These are phyloP conservation scores for Xylaria hypoxylon DNA, from an alignment of 2,329 filamentous ascomycete species.

Conservation along the genomic window DNA sequence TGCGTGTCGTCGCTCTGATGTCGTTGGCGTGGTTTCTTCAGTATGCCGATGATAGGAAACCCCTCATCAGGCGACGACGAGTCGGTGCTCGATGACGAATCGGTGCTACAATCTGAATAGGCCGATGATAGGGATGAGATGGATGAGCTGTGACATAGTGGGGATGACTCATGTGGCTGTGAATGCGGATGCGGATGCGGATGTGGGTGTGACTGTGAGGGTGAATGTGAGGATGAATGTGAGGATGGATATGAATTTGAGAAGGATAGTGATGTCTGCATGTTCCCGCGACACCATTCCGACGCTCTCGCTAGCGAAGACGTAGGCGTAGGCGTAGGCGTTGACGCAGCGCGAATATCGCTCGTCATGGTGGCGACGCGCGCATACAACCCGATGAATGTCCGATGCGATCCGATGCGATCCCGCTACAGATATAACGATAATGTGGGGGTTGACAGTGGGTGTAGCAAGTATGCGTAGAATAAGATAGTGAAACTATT, in stretches of 20 bases:
- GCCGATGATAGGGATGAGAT: constrained; percentile 23
- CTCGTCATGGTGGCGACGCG: background rate
- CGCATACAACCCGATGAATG: no score
- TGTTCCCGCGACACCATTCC: constrained; percentile 6
- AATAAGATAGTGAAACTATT: no score
- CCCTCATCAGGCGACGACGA: constrained; percentile 7
- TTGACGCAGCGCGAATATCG: background rate
- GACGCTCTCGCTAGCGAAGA: no score
- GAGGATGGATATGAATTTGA: background rate
- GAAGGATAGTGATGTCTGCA: background rate
- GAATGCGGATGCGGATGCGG: background rate
- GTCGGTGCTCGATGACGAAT: constrained; percentile 11
- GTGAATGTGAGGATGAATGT: background rate
- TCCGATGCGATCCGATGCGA: no score
- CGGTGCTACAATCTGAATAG: constrained; percentile 17
- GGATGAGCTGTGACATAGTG: constrained; percentile 27
- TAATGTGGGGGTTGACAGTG: no score
- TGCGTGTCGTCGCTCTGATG: background rate
- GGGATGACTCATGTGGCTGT: constrained; percentile 18
- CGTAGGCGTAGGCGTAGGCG: no score
- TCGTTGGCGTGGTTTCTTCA: constrained; percentile 25
- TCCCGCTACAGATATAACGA: no score
- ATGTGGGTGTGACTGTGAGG: background rate
- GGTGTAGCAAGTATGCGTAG: no score
- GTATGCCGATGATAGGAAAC: constrained; percentile 9